These are phyloP conservation scores for Ophioceras dolichostomum DNA, from an alignment of 2,329 filamentous ascomycete genomes.

Conservation along the genomic window DNA sequence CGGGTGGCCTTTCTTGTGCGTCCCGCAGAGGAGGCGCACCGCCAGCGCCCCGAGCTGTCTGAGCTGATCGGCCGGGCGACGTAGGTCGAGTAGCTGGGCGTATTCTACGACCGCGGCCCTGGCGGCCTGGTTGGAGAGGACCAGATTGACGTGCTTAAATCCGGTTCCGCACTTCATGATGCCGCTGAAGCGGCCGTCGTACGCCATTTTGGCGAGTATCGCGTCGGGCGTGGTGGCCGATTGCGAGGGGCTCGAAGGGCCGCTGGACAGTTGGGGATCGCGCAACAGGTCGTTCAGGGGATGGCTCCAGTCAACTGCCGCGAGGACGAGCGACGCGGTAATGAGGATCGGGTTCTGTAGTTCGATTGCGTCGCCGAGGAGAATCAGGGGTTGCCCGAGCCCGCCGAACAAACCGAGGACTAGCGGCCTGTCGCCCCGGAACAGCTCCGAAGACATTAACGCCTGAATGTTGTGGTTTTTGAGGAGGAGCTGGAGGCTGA, in stretches of 20 bases:
- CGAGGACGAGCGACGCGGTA: slow-evolving; percentile 10
- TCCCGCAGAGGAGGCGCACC: slow-evolving; percentile 8
- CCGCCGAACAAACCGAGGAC: slow-evolving; percentile 12
- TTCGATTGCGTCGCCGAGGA: slow-evolving; percentile 13
- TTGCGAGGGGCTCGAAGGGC: background rate
- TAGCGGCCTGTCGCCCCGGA: slow-evolving; percentile 9
- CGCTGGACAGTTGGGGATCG: slow-evolving; percentile 4
- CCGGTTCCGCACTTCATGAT: slow-evolving; percentile 12
- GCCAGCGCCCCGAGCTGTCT: slow-evolving; percentile 10
- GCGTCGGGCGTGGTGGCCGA: slow-evolving; percentile 5
- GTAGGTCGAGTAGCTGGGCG: slow-evolving; percentile 10
- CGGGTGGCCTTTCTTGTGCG: slow-evolving; percentile 10
- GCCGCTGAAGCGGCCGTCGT: slow-evolving; percentile 13
- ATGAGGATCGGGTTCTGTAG: slow-evolving; percentile 10
- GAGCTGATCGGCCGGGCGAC: slow-evolving; percentile 5
- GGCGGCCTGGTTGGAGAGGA: slow-evolving; percentile 9
- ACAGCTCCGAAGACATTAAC: slow-evolving; percentile 7
- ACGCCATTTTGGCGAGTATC: slow-evolving; percentile 9
- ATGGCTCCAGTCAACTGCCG: slow-evolving; percentile 11
- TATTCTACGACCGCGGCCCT: slow-evolving; percentile 11
- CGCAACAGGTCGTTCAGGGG: slow-evolving; percentile 9
- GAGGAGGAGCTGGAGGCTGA: slow-evolving; percentile 11
- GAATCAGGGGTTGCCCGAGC: slow-evolving; percentile 10
- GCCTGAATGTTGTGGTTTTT: slow-evolving; percentile 8
- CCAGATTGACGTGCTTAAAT: slow-evolving; percentile 8